Base-by-base conservation (phyloP, 129 eudicot genomes). In the Calendula officinalis region DNA sequence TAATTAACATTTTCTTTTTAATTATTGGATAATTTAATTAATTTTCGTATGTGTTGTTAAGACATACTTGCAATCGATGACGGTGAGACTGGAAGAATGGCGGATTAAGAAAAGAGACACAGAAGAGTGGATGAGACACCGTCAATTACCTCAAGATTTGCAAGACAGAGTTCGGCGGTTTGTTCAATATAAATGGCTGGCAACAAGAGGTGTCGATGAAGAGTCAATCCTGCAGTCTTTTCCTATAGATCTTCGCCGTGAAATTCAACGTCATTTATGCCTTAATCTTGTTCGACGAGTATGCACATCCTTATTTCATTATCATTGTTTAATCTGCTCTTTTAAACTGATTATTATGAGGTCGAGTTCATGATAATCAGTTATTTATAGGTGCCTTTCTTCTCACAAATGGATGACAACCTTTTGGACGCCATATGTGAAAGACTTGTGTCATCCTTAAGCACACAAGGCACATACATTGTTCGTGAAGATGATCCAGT, bases 51-150 rank as follows among this genome's bases (percentile, higher is more conserved):
- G 17, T 54, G 12, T 52, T 41, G 51, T 27, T 49, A 43, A 94
- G 97, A 81, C 92, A 11, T 94, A 94, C 44, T 56, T 94, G 86
- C 86, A 83, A 77, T 94, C 99, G 9, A 67, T 88, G 86, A 81
- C 87, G 52, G 83, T 94, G 47, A 88, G 95, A 69, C 76, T 88
- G 0, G 99, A 94, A 73, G 99, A 88, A 74, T 94, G 99, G 97
- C 73, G 99, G 52, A 69, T 88, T 37, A 94, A 77, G 67, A 79
- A 82, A 73, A 79, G 95, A 76, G 97, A 94, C 52, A 88, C 92
- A 0, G 99, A 94, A 57, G 99, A 94, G 59, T 94, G 99, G 97
- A 94, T 94, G 99, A 81, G 96, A 68, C 99, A 86, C 66, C 95
- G 99, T 0, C 99, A 94, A 60, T 70, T 94, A 59, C 95, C 99